Percentiles rank a stretch among this genome's conserved stretches.
Conservation (phyloP, 306 rosid genomes). For the Pterocarpus macrocarpus region DNA sequence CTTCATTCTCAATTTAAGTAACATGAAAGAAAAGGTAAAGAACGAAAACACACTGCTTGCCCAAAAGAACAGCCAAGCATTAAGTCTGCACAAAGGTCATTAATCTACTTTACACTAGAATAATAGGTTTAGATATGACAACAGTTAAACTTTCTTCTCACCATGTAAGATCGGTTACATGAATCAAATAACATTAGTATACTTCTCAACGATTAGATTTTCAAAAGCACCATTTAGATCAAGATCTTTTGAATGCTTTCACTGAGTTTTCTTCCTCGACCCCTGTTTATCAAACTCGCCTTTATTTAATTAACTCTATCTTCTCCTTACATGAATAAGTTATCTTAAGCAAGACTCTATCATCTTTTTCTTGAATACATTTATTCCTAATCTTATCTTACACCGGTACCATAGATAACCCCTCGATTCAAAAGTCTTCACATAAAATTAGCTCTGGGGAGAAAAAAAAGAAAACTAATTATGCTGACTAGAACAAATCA, state of each 20-base stretch:
- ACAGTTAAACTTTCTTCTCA: not conserved
- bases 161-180: not conserved
- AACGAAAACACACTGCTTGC: not conserved
- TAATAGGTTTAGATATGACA: conserved; percentile 5
- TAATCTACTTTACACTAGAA: conserved; percentile 3
- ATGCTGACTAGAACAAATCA: conserved; percentile 26
- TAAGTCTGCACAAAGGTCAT: conserved; percentile 5
- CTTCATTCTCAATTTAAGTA: conserved; percentile 17
- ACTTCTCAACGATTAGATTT: not conserved
- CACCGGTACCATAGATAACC: conserved; percentile 3
- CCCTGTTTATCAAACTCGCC: not conserved
- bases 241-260: not conserved
- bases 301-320: not conserved
- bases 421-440: not conserved
- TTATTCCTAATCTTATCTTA: not conserved
- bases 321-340: not conserved
- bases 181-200: not conserved
- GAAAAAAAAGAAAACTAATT: not conserved
- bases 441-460: not conserved
- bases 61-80: conserved; percentile 22
- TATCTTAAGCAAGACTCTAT: not conserved
- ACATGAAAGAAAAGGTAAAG: not conserved
- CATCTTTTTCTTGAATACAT: not conserved
- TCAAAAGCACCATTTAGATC: not conserved
- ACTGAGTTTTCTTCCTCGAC: not conserved